These are phyloP conservation scores for Ceratonia siliqua DNA, from an alignment of 306 rosid genomes.

Conservation along the genomic window DNA sequence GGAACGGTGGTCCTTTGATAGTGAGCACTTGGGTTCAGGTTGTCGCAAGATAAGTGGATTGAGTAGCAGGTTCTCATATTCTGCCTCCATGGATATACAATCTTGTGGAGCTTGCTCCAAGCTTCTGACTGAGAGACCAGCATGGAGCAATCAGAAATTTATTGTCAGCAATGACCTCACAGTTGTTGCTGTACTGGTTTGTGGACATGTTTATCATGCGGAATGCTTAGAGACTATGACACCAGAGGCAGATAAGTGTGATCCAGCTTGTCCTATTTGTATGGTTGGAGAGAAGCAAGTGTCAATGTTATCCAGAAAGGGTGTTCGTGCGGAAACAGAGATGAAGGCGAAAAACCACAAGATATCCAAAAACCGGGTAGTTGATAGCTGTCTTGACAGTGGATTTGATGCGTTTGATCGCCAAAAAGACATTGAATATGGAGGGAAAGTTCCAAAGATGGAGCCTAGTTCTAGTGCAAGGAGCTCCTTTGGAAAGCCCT, in stretches of 20 bases:
- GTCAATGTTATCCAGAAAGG: conserved; percentile 56
- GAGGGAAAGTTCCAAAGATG: conserved; percentile 59
- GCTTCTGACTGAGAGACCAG: conserved; percentile 66
- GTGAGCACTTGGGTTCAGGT: conserved; percentile 69
- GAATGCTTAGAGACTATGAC: conserved; percentile 85
- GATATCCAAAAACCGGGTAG: conserved; percentile 71
- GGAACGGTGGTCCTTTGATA: conserved; percentile 91
- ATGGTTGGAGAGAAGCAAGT: conserved; percentile 67
- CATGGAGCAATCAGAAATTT: conserved; percentile 73
- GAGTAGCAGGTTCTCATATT: conserved; percentile 76
- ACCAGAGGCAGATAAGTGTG: conserved; percentile 61
- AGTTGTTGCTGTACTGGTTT: conserved; percentile 72
- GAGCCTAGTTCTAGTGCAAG: conserved; percentile 70
- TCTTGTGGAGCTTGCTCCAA: conserved; percentile 74
- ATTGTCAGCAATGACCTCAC: conserved; percentile 55
- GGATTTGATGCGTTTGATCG: conserved; percentile 55
- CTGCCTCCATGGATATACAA: conserved; percentile 75
- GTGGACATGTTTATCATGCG: conserved; percentile 82
- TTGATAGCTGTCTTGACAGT: conserved; percentile 66
- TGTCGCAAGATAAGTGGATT: conserved; percentile 69
- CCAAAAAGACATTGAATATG: conserved; percentile 42
- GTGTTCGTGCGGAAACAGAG: conserved; percentile 54
- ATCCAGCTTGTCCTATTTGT: conserved; percentile 81
- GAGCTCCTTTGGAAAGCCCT: conserved; percentile 64
- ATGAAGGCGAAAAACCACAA: conserved; percentile 61